A percentile compares a stretch with the other conserved stretches of the same genome.
Conservation (phyloP, 495 filamentous ascomycete species). For the Schizothecium vesticola region DNA sequence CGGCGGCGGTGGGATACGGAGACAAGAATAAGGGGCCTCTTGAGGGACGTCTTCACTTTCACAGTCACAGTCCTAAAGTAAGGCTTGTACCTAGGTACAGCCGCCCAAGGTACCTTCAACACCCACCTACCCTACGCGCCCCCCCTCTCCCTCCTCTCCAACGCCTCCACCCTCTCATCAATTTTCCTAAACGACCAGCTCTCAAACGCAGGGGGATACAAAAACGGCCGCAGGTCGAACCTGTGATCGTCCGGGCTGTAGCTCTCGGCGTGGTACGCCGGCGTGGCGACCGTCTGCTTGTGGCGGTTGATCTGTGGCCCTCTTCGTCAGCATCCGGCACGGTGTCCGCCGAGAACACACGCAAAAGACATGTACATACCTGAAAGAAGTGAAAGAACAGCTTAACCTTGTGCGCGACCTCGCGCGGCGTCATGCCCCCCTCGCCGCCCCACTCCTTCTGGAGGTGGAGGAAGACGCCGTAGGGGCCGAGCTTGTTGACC, state of each 20-base stretch:
- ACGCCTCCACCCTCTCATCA: conserved; percentile 34
- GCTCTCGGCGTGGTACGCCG: conserved; percentile 36
- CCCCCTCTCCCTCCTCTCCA: conserved; percentile 33
- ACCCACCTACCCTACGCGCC: background rate
- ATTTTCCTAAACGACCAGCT: conserved; percentile 52
- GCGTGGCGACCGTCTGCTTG: conserved; percentile 64
- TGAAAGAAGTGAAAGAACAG: conserved; percentile 56
- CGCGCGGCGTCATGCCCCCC: conserved; percentile 24
- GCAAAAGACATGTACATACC: too few relatives aligned
- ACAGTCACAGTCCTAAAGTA: too few relatives aligned
- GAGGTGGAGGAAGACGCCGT: conserved; percentile 62
- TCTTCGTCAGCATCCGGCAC: background rate
- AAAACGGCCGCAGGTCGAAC: conserved; percentile 62
- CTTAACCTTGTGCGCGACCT: conserved; percentile 57
- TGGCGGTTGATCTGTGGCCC: conserved; percentile 43
- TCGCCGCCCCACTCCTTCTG: conserved; percentile 61
- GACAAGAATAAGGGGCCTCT: too few relatives aligned
- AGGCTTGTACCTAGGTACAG: too few relatives aligned
- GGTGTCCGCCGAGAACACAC: too few relatives aligned
- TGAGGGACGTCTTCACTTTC: too few relatives aligned
- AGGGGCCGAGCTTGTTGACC: conserved; percentile 67
- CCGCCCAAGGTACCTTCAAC: too few relatives aligned
- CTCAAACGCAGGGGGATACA: conserved; percentile 45
- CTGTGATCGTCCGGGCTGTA: conserved; percentile 37
- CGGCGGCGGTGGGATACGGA: too few relatives aligned